Evolutionary conservation across 2,329 filamentous ascomycete genomes (phyloP).

Genomic region (Verticillium longisporum): DNA sequence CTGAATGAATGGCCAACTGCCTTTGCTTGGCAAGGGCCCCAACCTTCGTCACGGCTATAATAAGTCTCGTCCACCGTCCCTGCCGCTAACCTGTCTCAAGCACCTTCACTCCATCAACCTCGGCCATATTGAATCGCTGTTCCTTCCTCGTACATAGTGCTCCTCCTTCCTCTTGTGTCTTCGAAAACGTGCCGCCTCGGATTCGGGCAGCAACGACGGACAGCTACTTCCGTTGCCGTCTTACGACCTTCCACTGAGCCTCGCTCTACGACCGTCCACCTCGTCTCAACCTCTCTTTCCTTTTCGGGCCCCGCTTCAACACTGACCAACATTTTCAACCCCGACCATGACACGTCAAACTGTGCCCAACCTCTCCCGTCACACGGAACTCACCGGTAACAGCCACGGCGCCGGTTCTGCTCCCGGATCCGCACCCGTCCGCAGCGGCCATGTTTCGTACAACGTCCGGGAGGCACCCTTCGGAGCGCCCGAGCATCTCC

Average conservation of each 20-base stretch:
- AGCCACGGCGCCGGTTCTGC: constrained; percentile 2
- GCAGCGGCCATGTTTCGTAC: constrained; percentile 4
- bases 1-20: not conserved
- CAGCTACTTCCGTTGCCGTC: not conserved
- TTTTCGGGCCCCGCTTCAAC: too few relatives aligned
- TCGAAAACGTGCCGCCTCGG: not conserved
- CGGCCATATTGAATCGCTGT: not conserved
- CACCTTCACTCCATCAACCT: not conserved
- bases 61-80: not conserved
- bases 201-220: not conserved
- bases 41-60: not conserved
- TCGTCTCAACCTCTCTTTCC: too few relatives aligned
- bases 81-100: not conserved
- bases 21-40: not conserved
- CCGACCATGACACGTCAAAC: constrained; percentile 10
- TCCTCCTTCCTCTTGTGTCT: not conserved
- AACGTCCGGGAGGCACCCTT: constrained; percentile 8
- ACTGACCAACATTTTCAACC: not conserved
- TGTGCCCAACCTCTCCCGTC: constrained; percentile 9
- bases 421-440: not conserved
- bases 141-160: not conserved
- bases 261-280: too few relatives aligned
- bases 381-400: constrained; percentile 7
- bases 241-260: not conserved
- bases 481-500: constrained; percentile 6